Evolutionary conservation across 257 asterid genomes (phyloP), one percentile per base, ranked within the genome.

Genomic region (Buddleja alternifolia): DNA sequence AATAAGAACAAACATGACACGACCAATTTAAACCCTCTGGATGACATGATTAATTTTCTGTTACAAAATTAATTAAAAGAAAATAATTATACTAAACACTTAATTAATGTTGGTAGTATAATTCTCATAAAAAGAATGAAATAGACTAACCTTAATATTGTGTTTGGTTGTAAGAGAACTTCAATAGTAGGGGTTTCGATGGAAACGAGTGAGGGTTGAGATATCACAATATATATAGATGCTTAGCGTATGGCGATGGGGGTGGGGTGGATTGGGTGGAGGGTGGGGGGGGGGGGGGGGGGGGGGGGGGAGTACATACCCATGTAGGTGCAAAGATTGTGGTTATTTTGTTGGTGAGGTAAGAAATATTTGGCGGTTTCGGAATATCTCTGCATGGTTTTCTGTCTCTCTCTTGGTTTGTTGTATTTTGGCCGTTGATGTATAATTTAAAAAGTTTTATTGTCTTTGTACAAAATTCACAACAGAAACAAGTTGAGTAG

Each of bases 11-110:
- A 37, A 15, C 32, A 60, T 6, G 66, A 2, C 34, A 29, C 3
- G 34, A 29, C 34, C 5, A 16, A 9, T 40, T 17, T 54, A 9
- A 20, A 25, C 72, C 20, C 69, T 7, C 37, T n/a, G 8, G 6
- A 3, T 15, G 71, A 34, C 81, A 76, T 76, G 37, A 10, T 52
- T n/a, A 29, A 29, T 56, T 19, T 66, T 44, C 60, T 64, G 39
- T 29, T 29, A 29, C n/a, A n/a, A n/a, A n/a, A n/a, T n/a, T n/a
- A n/a, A n/a, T n/a, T n/a, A n/a, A n/a, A 29, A 29, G 3, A 29
- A 29, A 29, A 29, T 5, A 1, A 29, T 29, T 29, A 29, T 29
- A 29, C 2, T 29, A 29, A 2, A 29, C 34, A 29, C 2, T 29
- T 5, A 29, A 29, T 29, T 29, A 1, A 29, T 29, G 34, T 2